phyloP scores from a whole-genome alignment of 2,329 filamentous ascomycete species.

The Harringtonia aguacate region DNA sequence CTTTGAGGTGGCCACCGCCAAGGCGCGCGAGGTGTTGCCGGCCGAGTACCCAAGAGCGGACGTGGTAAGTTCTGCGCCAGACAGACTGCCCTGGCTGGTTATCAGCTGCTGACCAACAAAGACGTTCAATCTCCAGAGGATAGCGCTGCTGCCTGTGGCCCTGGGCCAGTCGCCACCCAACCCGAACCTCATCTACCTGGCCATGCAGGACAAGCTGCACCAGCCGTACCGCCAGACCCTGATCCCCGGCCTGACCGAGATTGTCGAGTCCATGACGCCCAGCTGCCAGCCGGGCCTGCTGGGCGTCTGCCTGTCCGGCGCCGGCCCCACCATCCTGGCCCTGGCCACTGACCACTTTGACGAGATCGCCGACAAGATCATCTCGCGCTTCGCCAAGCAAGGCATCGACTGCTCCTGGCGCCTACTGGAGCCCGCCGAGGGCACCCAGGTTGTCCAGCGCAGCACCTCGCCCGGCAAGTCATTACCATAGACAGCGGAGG shows the following conservation, averaged over 20 bases:
- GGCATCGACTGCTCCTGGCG: slow-evolving; percentile 77
- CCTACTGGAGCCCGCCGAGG: slow-evolving; percentile 78
- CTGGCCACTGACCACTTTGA: slow-evolving; percentile 86
- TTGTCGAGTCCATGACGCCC: slow-evolving; percentile 84
- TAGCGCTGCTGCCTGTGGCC: slow-evolving; percentile 81
- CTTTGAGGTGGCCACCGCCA: slow-evolving; percentile 91
- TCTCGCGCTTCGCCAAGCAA: slow-evolving; percentile 61
- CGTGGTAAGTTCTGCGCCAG: slow-evolving; percentile 50
- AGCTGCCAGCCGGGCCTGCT: slow-evolving; percentile 77
- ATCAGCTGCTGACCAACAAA: slow-evolving; percentile 15
- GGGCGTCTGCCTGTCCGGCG: slow-evolving; percentile 89
- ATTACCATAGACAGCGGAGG: too few species aligned
- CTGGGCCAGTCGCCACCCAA: slow-evolving; percentile 84
- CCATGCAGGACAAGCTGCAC: slow-evolving; percentile 98
- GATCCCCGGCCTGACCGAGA: slow-evolving; percentile 84
- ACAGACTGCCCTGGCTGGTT: background rate
- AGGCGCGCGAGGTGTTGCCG: slow-evolving; percentile 78
- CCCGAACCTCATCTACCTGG: slow-evolving; percentile 87
- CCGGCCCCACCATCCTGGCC: slow-evolving; percentile 88
- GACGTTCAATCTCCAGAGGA: slow-evolving; percentile 88
- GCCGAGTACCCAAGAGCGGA: slow-evolving; percentile 69
- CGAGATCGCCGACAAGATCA: slow-evolving; percentile 70
- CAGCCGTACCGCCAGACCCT: slow-evolving; percentile 89
- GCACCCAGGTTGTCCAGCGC: slow-evolving; percentile 35
- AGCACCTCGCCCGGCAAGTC: too few species aligned